These are phyloP conservation scores for Fremontodendron californicum DNA, from an alignment of 345 rosid species.

Conservation along the genomic window DNA sequence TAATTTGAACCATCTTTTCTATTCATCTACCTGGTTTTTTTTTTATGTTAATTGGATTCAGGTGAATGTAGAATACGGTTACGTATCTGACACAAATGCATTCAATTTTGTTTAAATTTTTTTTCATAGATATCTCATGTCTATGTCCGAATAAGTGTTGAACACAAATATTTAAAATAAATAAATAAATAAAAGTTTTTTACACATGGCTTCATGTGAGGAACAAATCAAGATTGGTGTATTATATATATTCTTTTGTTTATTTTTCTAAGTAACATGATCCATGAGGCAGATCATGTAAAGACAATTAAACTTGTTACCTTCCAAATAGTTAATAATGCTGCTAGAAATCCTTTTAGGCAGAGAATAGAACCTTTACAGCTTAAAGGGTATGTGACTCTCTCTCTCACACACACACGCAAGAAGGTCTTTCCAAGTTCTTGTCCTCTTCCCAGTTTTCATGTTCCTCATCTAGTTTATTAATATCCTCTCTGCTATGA, in stretches of 20 bases:
- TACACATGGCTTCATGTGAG: slow-evolving; percentile 8
- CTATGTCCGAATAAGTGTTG: too few relatives aligned
- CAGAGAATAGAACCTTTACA: slow-evolving; percentile 3
- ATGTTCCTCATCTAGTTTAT: background rate
- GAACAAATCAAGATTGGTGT: background rate
- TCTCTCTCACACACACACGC: background rate
- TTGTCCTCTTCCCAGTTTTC: background rate
- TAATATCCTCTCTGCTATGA: background rate
- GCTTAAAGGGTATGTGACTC: background rate
- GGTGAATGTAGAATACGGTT: too few relatives aligned
- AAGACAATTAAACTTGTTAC: background rate
- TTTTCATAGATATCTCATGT: too few relatives aligned
- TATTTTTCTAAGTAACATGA: slow-evolving; percentile 9
- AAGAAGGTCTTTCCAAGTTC: background rate
- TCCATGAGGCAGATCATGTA: slow-evolving; percentile 6
- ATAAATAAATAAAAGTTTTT: too few relatives aligned
- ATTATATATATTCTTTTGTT: background rate
- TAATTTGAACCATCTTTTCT: slow-evolving; percentile 1
- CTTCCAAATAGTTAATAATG: background rate
- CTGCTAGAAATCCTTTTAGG: background rate
- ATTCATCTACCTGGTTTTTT: background rate
- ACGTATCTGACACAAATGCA: too few relatives aligned
- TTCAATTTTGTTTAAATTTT: too few relatives aligned
- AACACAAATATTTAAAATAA: too few relatives aligned
- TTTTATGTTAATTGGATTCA: too few relatives aligned